Conservation (phyloP, 768 basidiomycete genomes). For the Lactifluus pinguis region DNA sequence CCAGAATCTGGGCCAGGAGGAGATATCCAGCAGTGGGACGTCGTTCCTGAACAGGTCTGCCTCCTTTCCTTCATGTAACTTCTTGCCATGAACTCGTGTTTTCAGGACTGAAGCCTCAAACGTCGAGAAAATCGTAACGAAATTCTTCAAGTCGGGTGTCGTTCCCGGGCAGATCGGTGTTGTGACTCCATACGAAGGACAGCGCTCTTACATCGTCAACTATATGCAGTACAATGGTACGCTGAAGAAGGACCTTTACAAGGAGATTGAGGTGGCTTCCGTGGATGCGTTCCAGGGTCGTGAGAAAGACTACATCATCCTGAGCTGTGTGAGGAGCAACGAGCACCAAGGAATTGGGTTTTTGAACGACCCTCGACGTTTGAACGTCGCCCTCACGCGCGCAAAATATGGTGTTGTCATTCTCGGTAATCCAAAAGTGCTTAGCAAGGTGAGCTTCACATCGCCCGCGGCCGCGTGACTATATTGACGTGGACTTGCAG, state of each 20-base stretch:
- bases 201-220: conserved; percentile 95
- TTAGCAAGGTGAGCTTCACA: conserved; percentile 72
- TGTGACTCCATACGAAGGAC: conserved; percentile 98
- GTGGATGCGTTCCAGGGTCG: conserved; percentile 99
- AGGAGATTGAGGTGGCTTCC: conserved; percentile 97
- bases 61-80: conserved; percentile 3
- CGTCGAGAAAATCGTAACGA: conserved; percentile 99
- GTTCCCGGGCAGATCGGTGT: conserved; percentile 94
- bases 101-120: conserved; percentile 93
- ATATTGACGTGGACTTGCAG: conserved; percentile 35
- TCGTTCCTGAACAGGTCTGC: conserved; percentile 89
- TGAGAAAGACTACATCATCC: conserved; percentile 99
- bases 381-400: conserved; percentile 95
- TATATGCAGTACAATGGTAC: conserved; percentile 99
- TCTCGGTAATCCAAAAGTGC: conserved; percentile 98
- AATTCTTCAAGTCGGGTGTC: conserved; percentile 99
- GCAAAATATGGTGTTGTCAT: conserved; percentile 99
- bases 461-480: neutral
- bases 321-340: conserved; percentile 95
- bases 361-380: conserved; percentile 91
- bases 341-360: conserved; percentile 99
- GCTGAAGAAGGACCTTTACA: conserved; percentile 97
- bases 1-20: conserved; percentile 97
- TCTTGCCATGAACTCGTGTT: conserved; percentile 1
- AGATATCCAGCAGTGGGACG: conserved; percentile 96